Evolutionary conservation across 768 basidiomycete genomes (phyloP).

Genomic region (Neoboletus brunneissimus): DNA sequence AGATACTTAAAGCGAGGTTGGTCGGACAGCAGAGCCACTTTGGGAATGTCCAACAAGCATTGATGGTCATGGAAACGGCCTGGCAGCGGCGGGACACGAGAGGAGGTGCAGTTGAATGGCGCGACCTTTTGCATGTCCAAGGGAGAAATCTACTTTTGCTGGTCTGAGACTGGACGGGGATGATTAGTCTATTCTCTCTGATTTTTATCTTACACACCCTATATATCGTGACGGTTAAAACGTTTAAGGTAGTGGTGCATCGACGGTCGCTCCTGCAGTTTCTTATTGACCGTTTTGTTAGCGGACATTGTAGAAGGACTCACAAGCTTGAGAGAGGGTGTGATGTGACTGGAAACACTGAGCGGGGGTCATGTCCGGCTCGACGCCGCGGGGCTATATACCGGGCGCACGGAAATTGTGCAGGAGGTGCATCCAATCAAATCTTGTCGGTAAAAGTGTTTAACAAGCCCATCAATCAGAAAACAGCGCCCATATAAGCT

Average conservation of each 20-base stretch:
- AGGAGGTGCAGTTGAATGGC: slow-evolving; percentile 55
- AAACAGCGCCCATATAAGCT: slow-evolving; percentile 15
- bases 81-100: slow-evolving; percentile 66
- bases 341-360: not conserved
- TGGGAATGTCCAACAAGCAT: slow-evolving; percentile 57
- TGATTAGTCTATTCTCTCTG: not conserved
- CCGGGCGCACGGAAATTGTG: slow-evolving; percentile 32
- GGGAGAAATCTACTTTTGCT: slow-evolving; percentile 30
- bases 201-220: slow-evolving; percentile 20
- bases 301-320: not conserved
- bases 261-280: slow-evolving; percentile 14
- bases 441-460: not conserved
- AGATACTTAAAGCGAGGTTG: slow-evolving; percentile 57
- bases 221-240: slow-evolving; percentile 8
- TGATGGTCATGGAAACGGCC: slow-evolving; percentile 62
- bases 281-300: slow-evolving; percentile 10
- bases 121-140: slow-evolving; percentile 44
- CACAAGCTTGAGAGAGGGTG: not conserved
- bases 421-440: slow-evolving; percentile 15
- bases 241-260: slow-evolving; percentile 15
- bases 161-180: slow-evolving; percentile 21
- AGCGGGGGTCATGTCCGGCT: not conserved
- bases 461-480: slow-evolving; percentile 10
- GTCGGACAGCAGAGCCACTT: slow-evolving; percentile 53
- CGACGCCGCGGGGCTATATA: slow-evolving; percentile 22